Evolutionary conservation across 306 rosid species (phyloP), one percentile per base, ranked within the genome.

Genomic region (Glycine latifolia): DNA sequence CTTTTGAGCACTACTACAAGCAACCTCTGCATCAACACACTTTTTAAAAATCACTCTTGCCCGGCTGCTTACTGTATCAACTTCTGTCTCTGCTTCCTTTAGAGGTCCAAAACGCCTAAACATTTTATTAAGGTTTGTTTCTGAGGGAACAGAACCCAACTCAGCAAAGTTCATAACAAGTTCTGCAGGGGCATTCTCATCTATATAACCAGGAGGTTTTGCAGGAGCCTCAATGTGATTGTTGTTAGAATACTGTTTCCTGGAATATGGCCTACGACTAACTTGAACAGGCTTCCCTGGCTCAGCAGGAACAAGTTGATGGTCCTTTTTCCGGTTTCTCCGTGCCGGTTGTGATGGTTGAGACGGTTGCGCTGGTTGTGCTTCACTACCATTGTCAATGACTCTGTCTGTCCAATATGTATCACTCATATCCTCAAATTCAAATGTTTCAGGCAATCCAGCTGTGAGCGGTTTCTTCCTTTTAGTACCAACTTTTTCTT

Each of bases 321-420:
- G 41, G 65, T 89, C 92, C 59, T 80, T 83, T 83, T 88, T 95
- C 81, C 81, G 90, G 76, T 44, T 74, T 86, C 50, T 89, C 81
- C 86, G 91, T 13, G 88, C 33, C 46, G 88, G 87, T 86, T 86
- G 92, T 82, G 89, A 14, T 55, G 87, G 81, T 84, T 86, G 92
- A 80, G n/a, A 10, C 0, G n/a, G 33, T 87, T 87, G 91, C 75
- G 82, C 69, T 43, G 87, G 82, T 83, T 88, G 91, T 84, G 86
- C 98, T 85, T 95, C 99, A 56, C 86, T 76, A 26, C 95, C 98
- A 87, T 91, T 95, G 78, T 91, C 91, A 70, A 95, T 87, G 73
- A 95, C 97, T 85, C 92, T 93, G 84, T 95, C 98, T 7, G 97
- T 95, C 99, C 99, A 91, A 60, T 95, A 95, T 44, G 96, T 90